These are phyloP conservation scores for Sequoia sempervirens DNA, from an alignment of 75 land plant genomes.

Conservation along the genomic window DNA sequence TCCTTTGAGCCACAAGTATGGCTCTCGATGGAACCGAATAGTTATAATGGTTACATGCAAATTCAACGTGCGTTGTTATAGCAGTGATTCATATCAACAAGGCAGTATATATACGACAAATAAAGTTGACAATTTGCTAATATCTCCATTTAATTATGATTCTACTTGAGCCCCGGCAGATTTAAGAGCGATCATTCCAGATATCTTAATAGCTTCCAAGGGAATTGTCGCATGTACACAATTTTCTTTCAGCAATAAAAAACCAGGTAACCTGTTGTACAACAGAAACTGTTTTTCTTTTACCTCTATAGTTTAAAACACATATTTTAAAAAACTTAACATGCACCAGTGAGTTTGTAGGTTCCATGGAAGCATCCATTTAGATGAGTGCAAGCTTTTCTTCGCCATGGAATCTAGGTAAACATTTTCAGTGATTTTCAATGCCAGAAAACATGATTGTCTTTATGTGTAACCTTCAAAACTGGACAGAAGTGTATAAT, in stretches of 20 bases:
- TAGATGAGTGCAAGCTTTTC: too few species aligned
- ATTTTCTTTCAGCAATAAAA: neutral
- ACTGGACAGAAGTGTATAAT: too few species aligned
- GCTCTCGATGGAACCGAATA: neutral
- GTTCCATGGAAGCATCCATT: too few species aligned
- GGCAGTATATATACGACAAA: neutral
- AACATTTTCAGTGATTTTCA: too few species aligned
- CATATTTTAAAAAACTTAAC: neutral
- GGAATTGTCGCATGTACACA: neutral
- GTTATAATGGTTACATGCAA: neutral
- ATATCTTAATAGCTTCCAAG: neutral
- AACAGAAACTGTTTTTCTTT: too few species aligned
- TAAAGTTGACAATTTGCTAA: neutral
- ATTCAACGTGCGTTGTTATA: neutral
- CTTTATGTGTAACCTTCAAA: too few species aligned
- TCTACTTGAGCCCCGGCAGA: neutral
- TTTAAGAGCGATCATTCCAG: neutral
- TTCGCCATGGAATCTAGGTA: too few species aligned
- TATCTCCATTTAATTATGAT: neutral
- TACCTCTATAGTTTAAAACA: too few species aligned
- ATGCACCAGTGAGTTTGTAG: too few species aligned
- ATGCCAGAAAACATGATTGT: too few species aligned
- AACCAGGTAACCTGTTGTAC: neutral
- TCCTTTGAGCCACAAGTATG: neutral
- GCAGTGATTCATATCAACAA: neutral